Evolutionary conservation across 2,329 filamentous ascomycete genomes (phyloP), one percentile per base, ranked within the genome.

Genomic region (Sordariomycetes sp.): DNA sequence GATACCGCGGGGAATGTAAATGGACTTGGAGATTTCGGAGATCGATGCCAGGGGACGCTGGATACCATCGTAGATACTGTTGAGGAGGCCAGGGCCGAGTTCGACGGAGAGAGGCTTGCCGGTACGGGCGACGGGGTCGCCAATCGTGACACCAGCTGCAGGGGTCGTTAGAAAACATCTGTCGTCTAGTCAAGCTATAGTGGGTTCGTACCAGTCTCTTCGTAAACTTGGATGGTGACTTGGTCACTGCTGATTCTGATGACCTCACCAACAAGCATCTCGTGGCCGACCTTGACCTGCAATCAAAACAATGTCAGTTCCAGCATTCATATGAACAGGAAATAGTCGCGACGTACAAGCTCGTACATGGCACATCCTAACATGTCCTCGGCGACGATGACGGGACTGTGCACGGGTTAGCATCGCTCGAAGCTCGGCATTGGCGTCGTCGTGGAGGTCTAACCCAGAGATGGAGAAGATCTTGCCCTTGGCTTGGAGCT

Each of bases 331-430:
- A 25, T 14, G 21, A 10, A 25, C 14, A 8, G 8, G 17, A 21
- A 21, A 8, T 21, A 24, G 14, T 14, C 14, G 23, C 18, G 15
- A 60, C 78, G 49, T 71, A 87, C 87, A 69, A 98, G 73, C 69
- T 98, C 92, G 78, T 96, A 95, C 92, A 98, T 98, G 62, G 92
- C 88, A 74, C 92, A 92, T 61, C 92, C 92, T 56, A 90, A 86
- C 88, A 98, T 94, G 64, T 95, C 81, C 70, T 96, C 90, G 58
- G 90, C 92, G 49, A 98, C 76, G 52, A 98, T 82, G 70, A 98
- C 92, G 55, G 92, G 92, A 47, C 85, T 81, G 45, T 28, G 29
- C 31, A 36, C 19, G 38, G 42, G 39, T 50, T 43, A 46, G 47
- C 34, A 36, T 38, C 20, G 33, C 19, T 27, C 21, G 9, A 25